Evolutionary conservation across 495 filamentous ascomycete species (phyloP), one percentile per base, ranked within the genome.

Genomic region (Daldinia loculata): DNA sequence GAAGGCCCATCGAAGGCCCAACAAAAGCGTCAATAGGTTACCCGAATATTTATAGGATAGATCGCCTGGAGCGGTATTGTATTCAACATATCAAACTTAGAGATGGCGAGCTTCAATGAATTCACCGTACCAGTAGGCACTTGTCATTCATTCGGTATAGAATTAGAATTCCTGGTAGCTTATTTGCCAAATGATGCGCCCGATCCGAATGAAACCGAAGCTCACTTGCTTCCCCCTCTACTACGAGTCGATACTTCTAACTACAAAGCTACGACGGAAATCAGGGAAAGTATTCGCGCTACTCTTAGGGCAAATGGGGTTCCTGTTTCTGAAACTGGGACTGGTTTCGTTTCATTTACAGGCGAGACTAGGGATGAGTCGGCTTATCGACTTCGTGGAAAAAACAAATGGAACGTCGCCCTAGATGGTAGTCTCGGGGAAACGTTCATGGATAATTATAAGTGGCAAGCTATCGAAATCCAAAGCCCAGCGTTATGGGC

Each of bases 81-180:
- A 8, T 48, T 24, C 9, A 22, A 15, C 12, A 38, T 36, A 12
- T 34, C 38, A 39, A 22, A 22, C 11, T 5, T 56, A 38, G 50
- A 61, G 6, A 77, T 77, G 74, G 38, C 61, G n/a, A 11, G 5
- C 15, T 38, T 30, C 11, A 38, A 51, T 36, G 36, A 43, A 63
- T 60, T 63, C 26, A 38, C 19, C 45, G 57, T 63, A 14, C 59
- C 64, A 8, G 56, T 41, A 30, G 41, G 45, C 45, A 69, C 63
- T 56, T 58, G 53, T 53, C 67, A 66, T 30, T 76, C 66, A 11
- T 74, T 69, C 11, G 76, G 79, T 4, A 61, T 80, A 22, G 78
- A 81, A 58, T 50, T 80, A 2, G 78, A 81, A 60, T 75, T 76
- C 9, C 56, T 74, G 2, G 41, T 80, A 0, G 77, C 75, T 5